Conservation (phyloP, 176 grass and related monocot species). For the Metroxylon sagu region DNA sequence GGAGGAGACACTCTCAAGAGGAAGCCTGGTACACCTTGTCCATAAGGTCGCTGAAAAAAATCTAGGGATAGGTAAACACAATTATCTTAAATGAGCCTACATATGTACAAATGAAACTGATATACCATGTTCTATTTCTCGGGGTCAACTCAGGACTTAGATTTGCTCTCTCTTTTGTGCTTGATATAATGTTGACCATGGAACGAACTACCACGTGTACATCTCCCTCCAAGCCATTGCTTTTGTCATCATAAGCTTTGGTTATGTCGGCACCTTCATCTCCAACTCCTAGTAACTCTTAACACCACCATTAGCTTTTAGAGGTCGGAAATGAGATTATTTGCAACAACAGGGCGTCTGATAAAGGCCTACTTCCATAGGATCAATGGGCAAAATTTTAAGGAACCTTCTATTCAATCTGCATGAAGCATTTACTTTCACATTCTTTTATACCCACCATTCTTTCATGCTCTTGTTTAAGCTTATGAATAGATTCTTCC, state of each 20-base stretch:
- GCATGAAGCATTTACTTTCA: no score
- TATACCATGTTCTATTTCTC: constrained; percentile 9
- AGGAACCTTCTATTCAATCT: no score
- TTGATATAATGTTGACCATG: constrained; percentile 67
- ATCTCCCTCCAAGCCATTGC: constrained; percentile 69
- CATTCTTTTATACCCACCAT: no score
- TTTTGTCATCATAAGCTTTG: constrained; percentile 66
- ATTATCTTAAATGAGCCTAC: neutral
- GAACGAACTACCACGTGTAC: constrained; percentile 45
- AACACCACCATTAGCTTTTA: no score
- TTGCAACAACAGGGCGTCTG: no score
- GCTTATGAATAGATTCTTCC: no score
- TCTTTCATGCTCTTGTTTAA: no score
- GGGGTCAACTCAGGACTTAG: constrained; percentile 60
- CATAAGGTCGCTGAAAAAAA: constrained; percentile 16
- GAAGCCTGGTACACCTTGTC: constrained; percentile 39
- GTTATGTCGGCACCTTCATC: constrained; percentile 51
- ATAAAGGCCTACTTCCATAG: no score
- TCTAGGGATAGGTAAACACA: neutral
- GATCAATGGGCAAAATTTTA: no score
- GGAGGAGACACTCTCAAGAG: constrained; percentile 56
- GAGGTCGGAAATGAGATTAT: no score
- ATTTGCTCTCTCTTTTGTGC: constrained; percentile 71
- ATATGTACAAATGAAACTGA: no score
- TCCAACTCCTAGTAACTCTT: constrained; percentile 33